Percentiles rank a stretch among this genome's conserved stretches.
Conservation (phyloP, 495 filamentous ascomycete species). For the Tuber melanosporum region DNA sequence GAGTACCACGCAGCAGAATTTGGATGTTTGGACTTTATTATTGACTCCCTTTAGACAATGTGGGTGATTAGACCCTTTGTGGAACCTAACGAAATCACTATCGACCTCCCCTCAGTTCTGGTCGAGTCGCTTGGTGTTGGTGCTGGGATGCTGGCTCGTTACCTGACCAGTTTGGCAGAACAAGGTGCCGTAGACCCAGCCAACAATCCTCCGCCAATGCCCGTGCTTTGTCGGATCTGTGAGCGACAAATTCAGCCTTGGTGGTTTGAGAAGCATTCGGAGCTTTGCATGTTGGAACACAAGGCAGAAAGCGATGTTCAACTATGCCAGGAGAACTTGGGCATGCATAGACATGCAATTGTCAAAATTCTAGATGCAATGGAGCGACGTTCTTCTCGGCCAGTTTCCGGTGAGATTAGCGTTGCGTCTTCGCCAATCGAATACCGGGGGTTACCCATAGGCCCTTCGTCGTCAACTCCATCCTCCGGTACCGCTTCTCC, state of each 20-base stretch:
- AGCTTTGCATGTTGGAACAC: slow-evolving; percentile 91
- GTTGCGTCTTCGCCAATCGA: slow-evolving; percentile 58
- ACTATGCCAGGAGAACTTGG: slow-evolving; percentile 82
- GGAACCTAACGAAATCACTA: slow-evolving; percentile 81
- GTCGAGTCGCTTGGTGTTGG: slow-evolving; percentile 92
- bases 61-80: slow-evolving; percentile 98
- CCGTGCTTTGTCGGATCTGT: slow-evolving; percentile 92
- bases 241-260: slow-evolving; percentile 96
- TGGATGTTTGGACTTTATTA: slow-evolving; percentile 10
- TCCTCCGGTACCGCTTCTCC: slow-evolving; percentile 63
- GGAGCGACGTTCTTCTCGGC: slow-evolving; percentile 67
- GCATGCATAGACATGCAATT: slow-evolving; percentile 92
- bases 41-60: slow-evolving; percentile 67
- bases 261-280: slow-evolving; percentile 99
- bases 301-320: slow-evolving; percentile 96
- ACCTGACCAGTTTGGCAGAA: slow-evolving; percentile 84
- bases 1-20: slow-evolving; percentile 44
- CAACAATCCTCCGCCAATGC: slow-evolving; percentile 75
- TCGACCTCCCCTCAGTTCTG: slow-evolving; percentile 83
- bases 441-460: slow-evolving; percentile 86
- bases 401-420: slow-evolving; percentile 53
- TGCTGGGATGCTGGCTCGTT: slow-evolving; percentile 87
- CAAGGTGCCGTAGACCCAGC: slow-evolving; percentile 72
- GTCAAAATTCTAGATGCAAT: slow-evolving; percentile 90
- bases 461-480: slow-evolving; percentile 60